Conservation (phyloP, 371 early-diverging fungal genomes). For the Amoeboaphelidium protococcarum region DNA sequence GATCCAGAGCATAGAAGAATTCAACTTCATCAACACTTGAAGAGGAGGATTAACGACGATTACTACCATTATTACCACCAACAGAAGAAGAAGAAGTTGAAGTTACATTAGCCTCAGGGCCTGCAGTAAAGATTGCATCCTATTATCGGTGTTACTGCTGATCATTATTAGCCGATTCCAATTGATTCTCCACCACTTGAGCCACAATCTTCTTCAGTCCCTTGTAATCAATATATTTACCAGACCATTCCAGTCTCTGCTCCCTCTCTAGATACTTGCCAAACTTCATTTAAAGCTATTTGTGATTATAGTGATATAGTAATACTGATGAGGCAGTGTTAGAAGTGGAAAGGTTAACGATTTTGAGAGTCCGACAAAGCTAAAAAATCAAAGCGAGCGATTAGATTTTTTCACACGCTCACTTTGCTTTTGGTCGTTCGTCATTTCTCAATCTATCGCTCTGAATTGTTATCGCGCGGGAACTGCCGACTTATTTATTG, state of each 20-base stretch:
- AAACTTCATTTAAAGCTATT: no score
- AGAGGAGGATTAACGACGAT: not conserved
- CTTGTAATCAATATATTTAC: not conserved
- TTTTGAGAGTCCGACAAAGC: no score
- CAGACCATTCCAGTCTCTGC: not conserved
- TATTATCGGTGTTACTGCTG: not conserved
- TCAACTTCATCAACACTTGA: conserved; percentile 15
- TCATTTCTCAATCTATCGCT: no score
- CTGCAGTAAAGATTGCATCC: not conserved
- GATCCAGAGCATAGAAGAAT: conserved; percentile 24
- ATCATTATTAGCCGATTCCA: not conserved
- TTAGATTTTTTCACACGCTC: no score
- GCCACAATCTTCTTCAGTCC: not conserved
- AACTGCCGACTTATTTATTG: no score
- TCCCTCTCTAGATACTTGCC: not conserved
- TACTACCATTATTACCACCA: no score
- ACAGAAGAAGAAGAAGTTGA: not conserved
- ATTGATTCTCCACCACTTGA: not conserved
- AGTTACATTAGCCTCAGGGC: not conserved
- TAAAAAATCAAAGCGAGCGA: no score
- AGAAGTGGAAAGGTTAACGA: no score
- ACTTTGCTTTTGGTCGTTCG: no score
- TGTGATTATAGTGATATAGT: no score
- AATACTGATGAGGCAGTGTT: no score
- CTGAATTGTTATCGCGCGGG: no score